Evolutionary conservation across 1,284 basidiomycete genomes (phyloP), one percentile per base, ranked within the genome.

Genomic region (Megacollybia platyphylla): DNA sequence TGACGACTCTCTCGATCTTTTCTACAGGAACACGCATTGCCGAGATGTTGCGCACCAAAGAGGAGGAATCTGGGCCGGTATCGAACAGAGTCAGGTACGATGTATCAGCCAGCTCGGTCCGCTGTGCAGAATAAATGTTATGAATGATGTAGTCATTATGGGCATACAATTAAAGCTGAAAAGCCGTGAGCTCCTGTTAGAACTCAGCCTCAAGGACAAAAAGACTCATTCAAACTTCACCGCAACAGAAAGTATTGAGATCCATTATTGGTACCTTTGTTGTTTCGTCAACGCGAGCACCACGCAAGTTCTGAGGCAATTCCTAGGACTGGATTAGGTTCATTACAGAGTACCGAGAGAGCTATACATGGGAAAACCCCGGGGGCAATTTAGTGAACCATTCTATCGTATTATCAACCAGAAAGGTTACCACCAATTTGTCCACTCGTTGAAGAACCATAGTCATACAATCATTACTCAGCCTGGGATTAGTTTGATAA

Each of bases 351-450:
- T 5, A 24, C 5, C 20, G 5, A 24, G 4, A 24, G 20, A 24
- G 3, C 20, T 15, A 24, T 24, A 24, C 87, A 51, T 81, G 79
- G 0, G 67, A 71, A 57, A 89, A 89, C 5, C 84, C 84, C 1
- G 79, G 72, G 8, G 87, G 87, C 1, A 88, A 60, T 54, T 76
- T 77, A 5, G 79, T 79, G 67, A 88, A 17, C 83, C 84, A 87
- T 75, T 87, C 85, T 39, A 87, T 77, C 43, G 59, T 68, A 50
- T 87, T 85, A 56, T 87, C 84, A 26, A 87, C 81, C 6, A 87
- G 65, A 52, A 87, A 80, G 0, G 73, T 81, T 48, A 86, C 67
- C 0, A 58, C 63, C 15, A 81, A 57, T 42, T 59, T 65, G 48
- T 77, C 70, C 35, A 82, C 75, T 15, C 31, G 31, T 34, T 34